Percentiles rank a stretch among this genome's conserved stretches.
Conservation (phyloP, 2,329 filamentous ascomycete genomes). For the Colletotrichum acutatum region DNA sequence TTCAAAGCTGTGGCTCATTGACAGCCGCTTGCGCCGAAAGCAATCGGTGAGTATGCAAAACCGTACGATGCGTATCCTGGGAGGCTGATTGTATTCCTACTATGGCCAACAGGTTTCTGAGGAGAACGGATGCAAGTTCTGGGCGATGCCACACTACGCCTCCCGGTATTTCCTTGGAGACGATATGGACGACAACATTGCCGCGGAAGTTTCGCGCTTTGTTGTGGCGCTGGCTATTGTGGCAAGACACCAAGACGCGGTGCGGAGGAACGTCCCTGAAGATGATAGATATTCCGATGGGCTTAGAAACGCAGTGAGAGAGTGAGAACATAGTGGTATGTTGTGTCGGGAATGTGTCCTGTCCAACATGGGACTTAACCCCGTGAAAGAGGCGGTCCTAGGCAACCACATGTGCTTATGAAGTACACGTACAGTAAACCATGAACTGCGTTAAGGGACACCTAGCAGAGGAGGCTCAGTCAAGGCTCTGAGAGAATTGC, state of each 20-base stretch:
- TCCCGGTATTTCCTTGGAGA: not conserved
- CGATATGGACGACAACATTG: not conserved
- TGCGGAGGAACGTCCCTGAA: too few species aligned
- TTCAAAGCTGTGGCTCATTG: not conserved
- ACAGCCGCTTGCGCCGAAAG: not conserved
- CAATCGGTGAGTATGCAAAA: not conserved
- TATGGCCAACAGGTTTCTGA: not conserved
- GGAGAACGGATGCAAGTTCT: not conserved
- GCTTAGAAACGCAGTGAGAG: not conserved
- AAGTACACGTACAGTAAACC: too few species aligned
- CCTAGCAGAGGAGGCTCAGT: too few species aligned
- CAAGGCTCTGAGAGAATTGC: too few species aligned
- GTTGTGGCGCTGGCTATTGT: not conserved
- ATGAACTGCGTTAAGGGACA: too few species aligned
- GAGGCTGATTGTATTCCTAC: not conserved
- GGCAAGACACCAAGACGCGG: not conserved
- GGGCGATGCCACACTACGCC: not conserved
- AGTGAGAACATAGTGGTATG: not conserved
- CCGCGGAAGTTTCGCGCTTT: not conserved
- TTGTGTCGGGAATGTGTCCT: too few species aligned
- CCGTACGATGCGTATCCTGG: not conserved
- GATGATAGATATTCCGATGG: not conserved
- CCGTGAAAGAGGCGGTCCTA: too few species aligned
- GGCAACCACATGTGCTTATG: too few species aligned
- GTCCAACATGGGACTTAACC: too few species aligned